Percentiles rank a stretch among this genome's conserved stretches.
Conservation (phyloP, 352 stramenopile species). For the Pythium apleroticum region DNA sequence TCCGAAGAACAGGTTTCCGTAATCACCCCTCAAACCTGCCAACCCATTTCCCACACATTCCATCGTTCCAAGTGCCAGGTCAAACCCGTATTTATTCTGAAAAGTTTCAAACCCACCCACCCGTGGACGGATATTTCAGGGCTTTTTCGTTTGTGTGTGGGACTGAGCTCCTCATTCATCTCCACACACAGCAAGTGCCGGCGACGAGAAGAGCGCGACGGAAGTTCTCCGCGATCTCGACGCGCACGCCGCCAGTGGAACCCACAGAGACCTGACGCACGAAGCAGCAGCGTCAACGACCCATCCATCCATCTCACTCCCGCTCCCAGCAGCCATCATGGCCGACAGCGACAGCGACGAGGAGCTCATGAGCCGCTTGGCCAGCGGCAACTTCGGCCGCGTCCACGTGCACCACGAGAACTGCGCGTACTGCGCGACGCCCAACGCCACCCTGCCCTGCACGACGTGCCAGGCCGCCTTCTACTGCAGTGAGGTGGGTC, state of each 20-base stretch:
- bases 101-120: slow-evolving; percentile 10
- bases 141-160: slow-evolving; percentile 23
- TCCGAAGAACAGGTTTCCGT: not conserved
- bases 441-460: slow-evolving; percentile 55
- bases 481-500: slow-evolving; percentile 73
- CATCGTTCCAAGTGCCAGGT: too few species aligned
- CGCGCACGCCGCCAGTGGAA: too few species aligned
- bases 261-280: not conserved
- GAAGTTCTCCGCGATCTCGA: not conserved
- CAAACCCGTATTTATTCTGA: not conserved
- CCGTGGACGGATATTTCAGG: slow-evolving; percentile 24
- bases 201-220: too few species aligned
- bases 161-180: slow-evolving; percentile 5
- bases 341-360: slow-evolving; percentile 86
- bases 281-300: not conserved
- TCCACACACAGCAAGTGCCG: too few species aligned
- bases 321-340: slow-evolving; percentile 28
- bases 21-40: not conserved
- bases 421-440: slow-evolving; percentile 71
- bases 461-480: slow-evolving; percentile 62
- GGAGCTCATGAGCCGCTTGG: slow-evolving; percentile 80
- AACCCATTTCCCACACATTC: not conserved
- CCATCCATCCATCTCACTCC: not conserved
- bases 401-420: slow-evolving; percentile 40
- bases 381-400: slow-evolving; percentile 36